Base-by-base conservation (phyloP, 2,329 filamentous ascomycete species). In the Nemania sp. region DNA sequence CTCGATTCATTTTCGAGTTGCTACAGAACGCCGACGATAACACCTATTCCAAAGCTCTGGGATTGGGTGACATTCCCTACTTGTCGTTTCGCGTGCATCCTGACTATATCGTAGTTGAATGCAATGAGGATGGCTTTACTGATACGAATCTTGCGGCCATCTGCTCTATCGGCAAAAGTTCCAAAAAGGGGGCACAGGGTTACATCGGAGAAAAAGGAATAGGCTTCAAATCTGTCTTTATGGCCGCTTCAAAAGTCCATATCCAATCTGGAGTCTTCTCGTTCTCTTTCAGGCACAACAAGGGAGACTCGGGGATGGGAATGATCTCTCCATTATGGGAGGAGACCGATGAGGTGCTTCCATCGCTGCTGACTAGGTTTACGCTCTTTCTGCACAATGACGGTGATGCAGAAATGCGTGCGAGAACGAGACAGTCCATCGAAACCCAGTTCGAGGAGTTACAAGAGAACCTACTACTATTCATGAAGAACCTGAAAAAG, bases 21-120 rank as follows among this genome's bases (percentile, higher is more conserved):
- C 74, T 85, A 0, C 82, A 84, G 61, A 85, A 85, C 65, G 80
- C 81, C 4, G 82, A 85, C 46, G 81, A 84, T 67, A 83, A 83
- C 57, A 56, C 59, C 11, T 84, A 79, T 63, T 57, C 4, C 12
- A 67, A 45, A 15, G 71, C 73, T 0, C 20, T 43, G 4, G 62
- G 53, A 0, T 59, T 20, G 0, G 65, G 70, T 0, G 32, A 60
- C 0, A 60, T 54, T 2, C 78, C 78, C 0, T 74, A 65, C 46
- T 66, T 78, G 0, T 65, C 68, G 7, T 81, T 78, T 54, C 56
- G 63, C 11, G 61, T 83, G 0, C 69, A 73, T 4, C 69, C 75
- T 0, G 66, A 74, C 34, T 68, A 51, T 0, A 73, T 86, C 0
- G 56, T 79, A 0, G 62, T 84, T 3, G 79, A 83, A 17, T 83